Evolutionary conservation across 192 early-diverging fungal genomes (phyloP).

Genomic region (Coemansia sp.): DNA sequence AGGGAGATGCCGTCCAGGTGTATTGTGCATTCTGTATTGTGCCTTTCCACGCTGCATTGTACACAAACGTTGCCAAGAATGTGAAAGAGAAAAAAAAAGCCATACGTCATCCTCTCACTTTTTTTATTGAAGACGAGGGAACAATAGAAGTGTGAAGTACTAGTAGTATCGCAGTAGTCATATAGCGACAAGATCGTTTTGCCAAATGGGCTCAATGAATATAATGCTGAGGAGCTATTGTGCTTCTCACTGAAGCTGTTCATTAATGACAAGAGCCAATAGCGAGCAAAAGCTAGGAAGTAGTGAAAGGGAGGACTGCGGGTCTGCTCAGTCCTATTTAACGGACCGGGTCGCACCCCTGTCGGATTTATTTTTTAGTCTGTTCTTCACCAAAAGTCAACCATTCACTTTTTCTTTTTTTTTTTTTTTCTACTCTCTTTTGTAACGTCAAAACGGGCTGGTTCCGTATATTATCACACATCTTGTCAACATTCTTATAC

Average conservation of each 20-base stretch:
- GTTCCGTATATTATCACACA: constrained; percentile 1
- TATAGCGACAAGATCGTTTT: neutral
- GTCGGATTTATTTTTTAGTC: neutral
- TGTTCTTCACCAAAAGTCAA: neutral
- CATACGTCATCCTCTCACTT: neutral
- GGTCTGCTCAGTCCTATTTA: neutral
- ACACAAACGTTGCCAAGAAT: constrained; percentile 11
- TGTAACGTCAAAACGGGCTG: neutral
- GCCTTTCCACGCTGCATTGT: constrained; percentile 7
- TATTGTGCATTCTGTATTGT: constrained; percentile 9
- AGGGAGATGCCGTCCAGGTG: neutral
- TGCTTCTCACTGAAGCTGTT: neutral
- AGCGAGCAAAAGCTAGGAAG: neutral
- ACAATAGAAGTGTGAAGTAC: neutral
- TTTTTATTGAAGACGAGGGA: neutral
- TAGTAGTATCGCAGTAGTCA: constrained; percentile 11
- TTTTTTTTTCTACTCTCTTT: neutral
- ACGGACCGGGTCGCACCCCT: neutral
- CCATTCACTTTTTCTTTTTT: neutral
- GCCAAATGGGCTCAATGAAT: neutral
- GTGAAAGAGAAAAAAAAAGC: neutral
- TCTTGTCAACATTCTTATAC: neutral
- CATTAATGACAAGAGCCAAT: neutral
- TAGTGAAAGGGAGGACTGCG: neutral
- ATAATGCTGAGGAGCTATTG: neutral